Conservation (phyloP, 805 yeast species). For the Saccharomycopsis microspora region DNA sequence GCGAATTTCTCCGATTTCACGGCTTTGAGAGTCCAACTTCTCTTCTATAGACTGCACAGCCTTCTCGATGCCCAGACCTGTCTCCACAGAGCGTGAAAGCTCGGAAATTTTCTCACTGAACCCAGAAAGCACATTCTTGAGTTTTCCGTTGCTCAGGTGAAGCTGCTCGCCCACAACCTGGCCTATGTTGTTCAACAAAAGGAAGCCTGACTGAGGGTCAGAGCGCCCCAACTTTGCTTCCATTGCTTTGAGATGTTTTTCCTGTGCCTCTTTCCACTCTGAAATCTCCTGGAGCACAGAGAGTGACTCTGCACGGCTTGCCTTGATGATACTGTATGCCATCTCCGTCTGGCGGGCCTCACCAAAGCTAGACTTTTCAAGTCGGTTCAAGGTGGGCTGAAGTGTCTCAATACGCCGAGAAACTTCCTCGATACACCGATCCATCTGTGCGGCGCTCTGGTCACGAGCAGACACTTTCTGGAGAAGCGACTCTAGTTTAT, state of each 20-base stretch:
- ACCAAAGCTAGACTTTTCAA: slow-evolving; percentile 3
- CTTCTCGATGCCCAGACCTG: neutral
- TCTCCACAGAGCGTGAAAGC: too few species aligned
- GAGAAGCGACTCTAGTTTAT: neutral
- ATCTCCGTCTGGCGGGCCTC: slow-evolving; percentile 9
- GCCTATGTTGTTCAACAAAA: slow-evolving; percentile 10
- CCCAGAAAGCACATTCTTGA: neutral
- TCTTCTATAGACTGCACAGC: neutral
- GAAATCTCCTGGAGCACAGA: slow-evolving; percentile 5
- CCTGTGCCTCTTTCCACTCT: slow-evolving; percentile 5
- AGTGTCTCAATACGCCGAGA: neutral
- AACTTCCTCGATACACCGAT: neutral
- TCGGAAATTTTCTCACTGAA: neutral
- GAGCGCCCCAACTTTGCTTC: slow-evolving; percentile 3
- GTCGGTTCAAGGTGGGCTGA: neutral
- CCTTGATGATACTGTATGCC: slow-evolving; percentile 11
- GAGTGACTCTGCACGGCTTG: slow-evolving; percentile 12
- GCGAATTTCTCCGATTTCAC: neutral
- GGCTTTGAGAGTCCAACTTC: neutral
- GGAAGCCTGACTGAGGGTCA: neutral
- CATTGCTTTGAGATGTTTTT: neutral
- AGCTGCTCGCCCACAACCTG: slow-evolving; percentile 11
- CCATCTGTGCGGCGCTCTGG: neutral
- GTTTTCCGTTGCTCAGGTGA: slow-evolving; percentile 3
- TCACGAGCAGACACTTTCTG: neutral